Evolutionary conservation across 78 protist genomes (phyloP), one percentile per base, ranked within the genome.

Genomic region (Dictyostelium purpureum): DNA sequence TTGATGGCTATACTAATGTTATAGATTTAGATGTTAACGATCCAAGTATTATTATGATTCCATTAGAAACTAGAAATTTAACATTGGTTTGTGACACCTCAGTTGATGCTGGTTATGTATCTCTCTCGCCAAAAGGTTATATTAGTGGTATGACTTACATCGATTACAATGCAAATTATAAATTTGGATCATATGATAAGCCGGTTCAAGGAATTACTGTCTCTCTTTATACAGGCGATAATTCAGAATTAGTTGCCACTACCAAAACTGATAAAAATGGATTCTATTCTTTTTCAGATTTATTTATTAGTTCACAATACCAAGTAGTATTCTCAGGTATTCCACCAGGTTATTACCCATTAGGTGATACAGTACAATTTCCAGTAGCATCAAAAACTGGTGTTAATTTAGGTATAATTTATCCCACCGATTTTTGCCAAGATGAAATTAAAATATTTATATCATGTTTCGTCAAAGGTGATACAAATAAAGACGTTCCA

Each of bases 101-200:
- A 21, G 37, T 79, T 40, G 88, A 79, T 79, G 76, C 67, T 49
- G 88, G 88, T 31, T 79, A 66, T 49, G 31, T 65, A 7, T 35
- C 52, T 16, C 31, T n/a, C 19, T 28, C 52, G 9, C 78, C 88
- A 16, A 51, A 73, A 31, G 88, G 88, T 33, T 79, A 49, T 38
- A 79, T 79, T 49, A 28, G 77, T 49, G 88, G 88, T 56, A 24
- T 45, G 45, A 28, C 88, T 21, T 79, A 45, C 37, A 33, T 49
- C 0, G 88, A 79, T 79, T 79, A 47, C 26, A 79, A 79, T 49
- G 51, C 77, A 1, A 67, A 79, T 66, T 77, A 77, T 79, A 1
- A 66, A 12, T 49, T 35, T 14, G 49, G 66, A 12, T 1, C 12
- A 4, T 31, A 12, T n/a, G 88, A 79, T 66, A 56, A 19, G 1